Evolutionary conservation across 23 red algal species (phyloP), one percentile per base, ranked within the genome.

Genomic region (Gracilaria gracilis): DNA sequence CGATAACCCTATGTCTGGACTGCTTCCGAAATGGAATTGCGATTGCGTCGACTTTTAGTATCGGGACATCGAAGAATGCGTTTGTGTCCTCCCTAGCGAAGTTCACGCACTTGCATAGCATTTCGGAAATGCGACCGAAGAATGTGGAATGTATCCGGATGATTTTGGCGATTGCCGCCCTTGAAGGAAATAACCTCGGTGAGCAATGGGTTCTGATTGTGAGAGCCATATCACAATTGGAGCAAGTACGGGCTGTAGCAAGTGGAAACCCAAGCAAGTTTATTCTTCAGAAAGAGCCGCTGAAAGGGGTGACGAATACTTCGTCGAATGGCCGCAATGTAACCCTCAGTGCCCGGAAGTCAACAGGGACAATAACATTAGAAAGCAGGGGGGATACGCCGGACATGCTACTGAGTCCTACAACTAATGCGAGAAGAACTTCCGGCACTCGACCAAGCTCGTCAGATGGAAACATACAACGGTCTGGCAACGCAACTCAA

Each of bases 61-160:
- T 98, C 54, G 79, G 37, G 0, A 98, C 96, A 23, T 85, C 93
- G 25, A 89, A 93, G 76, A 79, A 79, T 57, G 96, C 96, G 29
- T 88, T 98, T 57, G 96, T 93, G 44, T 82, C 91, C 9, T 90
- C 96, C 24, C 67, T 98, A 17, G 96, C 96, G 15, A 95, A 94
- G 79, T 98, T 98, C 64, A 98, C 96, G 33, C 91, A 94, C 58
- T 82, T 98, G 91, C 77, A 83, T 37, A 82, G 81, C 39, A 82
- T 98, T 67, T 83, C 83, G 31, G 96, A 94, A 44, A 94, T 98
- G 88, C 71, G 91, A 21, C 75, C 82, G n/a, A 94, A 94, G 82
- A 98, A 98, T 44, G 93, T 98, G 11, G 96, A 94, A 29, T 94
- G 91, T 39, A 85, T 98, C 25, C 90, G 96, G 23, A 95, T 95